These are phyloP conservation scores for Neurospora sp. DNA, from an alignment of 495 filamentous ascomycete genomes.

Conservation along the genomic window DNA sequence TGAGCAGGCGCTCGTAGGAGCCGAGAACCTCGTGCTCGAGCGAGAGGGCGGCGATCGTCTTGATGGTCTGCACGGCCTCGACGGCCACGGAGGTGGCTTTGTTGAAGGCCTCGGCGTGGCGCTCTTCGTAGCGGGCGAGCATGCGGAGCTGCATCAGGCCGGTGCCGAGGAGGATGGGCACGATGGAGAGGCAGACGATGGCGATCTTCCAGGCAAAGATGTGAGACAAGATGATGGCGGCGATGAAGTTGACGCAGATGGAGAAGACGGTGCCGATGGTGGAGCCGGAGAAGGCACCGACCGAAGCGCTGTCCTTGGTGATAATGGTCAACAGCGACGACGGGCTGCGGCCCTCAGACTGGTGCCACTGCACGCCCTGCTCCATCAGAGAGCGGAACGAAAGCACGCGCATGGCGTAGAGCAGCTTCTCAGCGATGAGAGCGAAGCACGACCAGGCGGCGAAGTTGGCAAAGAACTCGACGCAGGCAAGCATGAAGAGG, in stretches of 20 bases:
- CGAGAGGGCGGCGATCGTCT: conserved; percentile 66
- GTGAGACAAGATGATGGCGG: conserved; percentile 50
- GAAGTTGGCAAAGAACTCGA: conserved; percentile 57
- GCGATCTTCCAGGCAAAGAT: conserved; percentile 83
- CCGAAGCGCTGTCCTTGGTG: conserved; percentile 65
- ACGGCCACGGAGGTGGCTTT: conserved; percentile 66
- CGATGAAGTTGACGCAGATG: conserved; percentile 57
- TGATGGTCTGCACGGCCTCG: conserved; percentile 75
- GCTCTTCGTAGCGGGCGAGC: conserved; percentile 58
- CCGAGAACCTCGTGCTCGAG: conserved; percentile 52
- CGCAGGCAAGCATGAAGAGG: conserved; percentile 79
- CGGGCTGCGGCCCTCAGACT: conserved; percentile 67
- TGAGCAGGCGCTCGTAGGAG: conserved; percentile 39
- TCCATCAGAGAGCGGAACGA: conserved; percentile 77
- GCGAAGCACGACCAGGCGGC: conserved; percentile 61
- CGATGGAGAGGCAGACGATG: conserved; percentile 64
- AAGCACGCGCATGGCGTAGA: conserved; percentile 65
- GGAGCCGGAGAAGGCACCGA: conserved; percentile 66
- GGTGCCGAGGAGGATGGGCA: conserved; percentile 64
- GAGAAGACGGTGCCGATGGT: conserved; percentile 70
- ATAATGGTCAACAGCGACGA: conserved; percentile 71
- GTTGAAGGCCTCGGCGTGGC: conserved; percentile 60
- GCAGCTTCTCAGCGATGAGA: conserved; percentile 60
- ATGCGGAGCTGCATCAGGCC: conserved; percentile 64
- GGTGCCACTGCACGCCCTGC: conserved; percentile 79